A percentile compares a stretch with the other conserved stretches of the same genome.
phyloP scores from a whole-genome alignment of 148 eudicot species.

The Silene conica region DNA sequence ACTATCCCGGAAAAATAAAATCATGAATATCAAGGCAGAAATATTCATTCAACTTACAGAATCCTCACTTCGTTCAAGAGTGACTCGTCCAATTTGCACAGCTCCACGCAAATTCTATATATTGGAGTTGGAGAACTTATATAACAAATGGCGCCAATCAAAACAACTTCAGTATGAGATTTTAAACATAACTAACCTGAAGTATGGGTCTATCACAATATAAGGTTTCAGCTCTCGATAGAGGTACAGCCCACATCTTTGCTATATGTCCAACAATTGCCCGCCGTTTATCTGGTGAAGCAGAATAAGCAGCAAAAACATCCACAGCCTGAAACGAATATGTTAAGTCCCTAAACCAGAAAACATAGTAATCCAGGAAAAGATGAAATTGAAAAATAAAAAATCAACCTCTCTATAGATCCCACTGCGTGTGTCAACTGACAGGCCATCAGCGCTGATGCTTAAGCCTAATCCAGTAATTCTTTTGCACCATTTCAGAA shows the following conservation, averaged over 20 bases:
- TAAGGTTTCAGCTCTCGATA: conserved; percentile 39
- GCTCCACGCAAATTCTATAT: conserved; percentile 53
- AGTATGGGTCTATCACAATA: conserved; percentile 63
- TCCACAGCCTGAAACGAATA: conserved; percentile 69
- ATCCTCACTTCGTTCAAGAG: conserved; percentile 38
- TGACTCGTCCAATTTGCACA: conserved; percentile 65
- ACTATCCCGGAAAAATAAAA: background rate
- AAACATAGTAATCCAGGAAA: background rate
- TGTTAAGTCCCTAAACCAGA: background rate
- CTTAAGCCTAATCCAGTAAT: conserved; percentile 52
- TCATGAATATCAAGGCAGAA: background rate
- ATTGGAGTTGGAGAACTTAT: conserved; percentile 4
- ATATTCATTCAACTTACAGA: conserved; percentile 35
- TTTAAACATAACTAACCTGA: conserved; percentile 39
- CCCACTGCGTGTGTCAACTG: conserved; percentile 39
- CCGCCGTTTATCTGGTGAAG: conserved; percentile 47
- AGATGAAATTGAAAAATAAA: background rate
- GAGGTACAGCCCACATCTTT: conserved; percentile 53
- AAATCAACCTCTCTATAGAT: conserved; percentile 69
- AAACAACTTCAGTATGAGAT: background rate
- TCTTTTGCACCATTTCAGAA: conserved; percentile 88
- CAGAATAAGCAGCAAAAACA: conserved; percentile 68
- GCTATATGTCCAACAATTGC: conserved; percentile 54
- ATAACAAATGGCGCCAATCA: background rate
- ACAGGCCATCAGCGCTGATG: conserved; percentile 34